phyloP scores from a whole-genome alignment of 208 protist genomes.

The Trypanosoma lewisi region DNA sequence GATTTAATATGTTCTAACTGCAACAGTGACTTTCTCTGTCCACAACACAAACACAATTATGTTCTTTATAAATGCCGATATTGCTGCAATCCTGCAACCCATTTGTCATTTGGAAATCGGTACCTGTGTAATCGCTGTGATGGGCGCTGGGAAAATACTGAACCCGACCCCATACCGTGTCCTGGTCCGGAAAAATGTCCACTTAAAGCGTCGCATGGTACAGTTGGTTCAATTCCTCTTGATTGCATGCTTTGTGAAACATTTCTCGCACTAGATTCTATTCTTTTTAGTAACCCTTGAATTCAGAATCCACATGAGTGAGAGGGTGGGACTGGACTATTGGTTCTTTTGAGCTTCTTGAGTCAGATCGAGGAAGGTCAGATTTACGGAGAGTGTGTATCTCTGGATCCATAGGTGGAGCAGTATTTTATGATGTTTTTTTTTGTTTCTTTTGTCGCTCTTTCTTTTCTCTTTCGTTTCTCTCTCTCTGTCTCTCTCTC shows the following conservation, averaged over 20 bases:
- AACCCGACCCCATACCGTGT: constrained; percentile 59
- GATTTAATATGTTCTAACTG: constrained; percentile 81
- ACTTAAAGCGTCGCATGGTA: constrained; percentile 43
- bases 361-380: no score
- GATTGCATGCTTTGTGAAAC: constrained; percentile 62
- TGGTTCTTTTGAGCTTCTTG: no score
- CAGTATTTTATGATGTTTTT: no score
- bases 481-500: constrained; percentile 13
- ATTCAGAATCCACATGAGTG: background rate
- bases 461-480: constrained; percentile 18
- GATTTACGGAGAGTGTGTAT: no score
- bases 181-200: constrained; percentile 49
- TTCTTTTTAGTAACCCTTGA: constrained; percentile 10
- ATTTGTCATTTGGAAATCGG: constrained; percentile 80
- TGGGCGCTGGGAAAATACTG: constrained; percentile 53
- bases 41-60: constrained; percentile 35
- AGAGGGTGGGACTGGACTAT: no score
- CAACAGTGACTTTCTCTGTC: constrained; percentile 46
- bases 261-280: background rate
- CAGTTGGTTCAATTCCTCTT: constrained; percentile 26
- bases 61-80: constrained; percentile 86
- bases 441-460: constrained; percentile 4
- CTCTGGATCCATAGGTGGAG: no score
- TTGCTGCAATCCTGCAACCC: constrained; percentile 87
- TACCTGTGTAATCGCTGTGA: constrained; percentile 80